These are phyloP conservation scores for Nitzschia putrida DNA, from an alignment of 108 stramenopile species.

Conservation along the genomic window DNA sequence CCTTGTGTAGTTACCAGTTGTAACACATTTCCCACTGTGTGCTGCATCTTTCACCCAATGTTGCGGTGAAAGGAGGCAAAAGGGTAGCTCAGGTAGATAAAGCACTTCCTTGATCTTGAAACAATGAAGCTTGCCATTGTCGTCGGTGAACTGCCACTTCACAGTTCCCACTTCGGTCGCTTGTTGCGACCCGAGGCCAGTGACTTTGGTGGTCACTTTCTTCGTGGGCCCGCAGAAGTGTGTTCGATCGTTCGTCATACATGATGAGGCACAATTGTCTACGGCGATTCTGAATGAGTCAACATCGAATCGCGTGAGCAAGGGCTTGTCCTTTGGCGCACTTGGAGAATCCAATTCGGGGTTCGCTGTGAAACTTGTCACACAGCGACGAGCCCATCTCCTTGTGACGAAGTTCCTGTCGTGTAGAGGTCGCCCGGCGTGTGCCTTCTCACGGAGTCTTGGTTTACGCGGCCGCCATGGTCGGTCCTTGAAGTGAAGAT, in stretches of 20 bases:
- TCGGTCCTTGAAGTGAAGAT: too few relatives aligned
- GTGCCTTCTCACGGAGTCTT: neutral
- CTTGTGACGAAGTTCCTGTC: neutral
- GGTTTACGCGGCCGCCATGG: too few relatives aligned
- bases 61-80: conserved; percentile 15
- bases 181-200: conserved; percentile 1
- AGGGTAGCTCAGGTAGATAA: neutral
- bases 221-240: conserved; percentile 6
- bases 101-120: neutral
- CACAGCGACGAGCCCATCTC: too few relatives aligned
- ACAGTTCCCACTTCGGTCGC: conserved; percentile 13
- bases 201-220: neutral
- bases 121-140: neutral
- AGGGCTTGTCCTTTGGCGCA: neutral
- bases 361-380: neutral
- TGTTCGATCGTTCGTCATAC: neutral
- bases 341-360: neutral
- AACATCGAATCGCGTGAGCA: conserved; percentile 2
- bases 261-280: conserved; percentile 6
- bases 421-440: neutral
- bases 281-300: conserved; percentile 12
- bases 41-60: too few relatives aligned
- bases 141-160: conserved; percentile 7
- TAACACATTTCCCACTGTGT: too few relatives aligned
- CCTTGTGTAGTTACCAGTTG: too few relatives aligned